Percentiles rank a stretch among this genome's conserved stretches.
phyloP scores from a whole-genome alignment of 768 basidiomycete genomes.

The Termitomyces bulborhizus region DNA sequence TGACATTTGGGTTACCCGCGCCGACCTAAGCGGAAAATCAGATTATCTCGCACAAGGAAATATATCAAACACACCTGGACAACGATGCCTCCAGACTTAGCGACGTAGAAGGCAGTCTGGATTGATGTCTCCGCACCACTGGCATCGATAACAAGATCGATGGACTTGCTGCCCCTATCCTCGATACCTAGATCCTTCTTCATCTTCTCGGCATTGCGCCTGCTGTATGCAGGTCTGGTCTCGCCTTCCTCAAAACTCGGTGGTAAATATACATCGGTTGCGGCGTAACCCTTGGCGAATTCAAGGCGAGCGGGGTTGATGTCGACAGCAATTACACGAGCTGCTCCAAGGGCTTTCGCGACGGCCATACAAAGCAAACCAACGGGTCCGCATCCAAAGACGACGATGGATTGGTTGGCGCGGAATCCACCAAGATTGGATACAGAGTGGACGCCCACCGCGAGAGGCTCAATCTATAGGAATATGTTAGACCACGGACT shows the following conservation, averaged over 20 bases:
- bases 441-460: constrained; percentile 89
- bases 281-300: constrained; percentile 83
- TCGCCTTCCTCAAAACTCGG: constrained; percentile 58
- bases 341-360: constrained; percentile 89
- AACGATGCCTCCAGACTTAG: constrained; percentile 68
- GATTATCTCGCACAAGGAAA: background rate
- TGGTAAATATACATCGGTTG: constrained; percentile 70
- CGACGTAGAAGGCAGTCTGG: constrained; percentile 75
- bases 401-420: constrained; percentile 67
- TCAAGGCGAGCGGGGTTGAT: constrained; percentile 70
- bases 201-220: constrained; percentile 64
- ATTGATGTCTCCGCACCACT: constrained; percentile 92
- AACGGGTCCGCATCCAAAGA: constrained; percentile 87
- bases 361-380: constrained; percentile 93
- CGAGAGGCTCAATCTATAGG: constrained; percentile 83
- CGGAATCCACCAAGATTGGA: constrained; percentile 67
- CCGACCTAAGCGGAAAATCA: constrained; percentile 52
- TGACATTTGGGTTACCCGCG: constrained; percentile 75
- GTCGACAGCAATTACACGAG: constrained; percentile 80
- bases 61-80: constrained; percentile 44
- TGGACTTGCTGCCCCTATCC: constrained; percentile 61
- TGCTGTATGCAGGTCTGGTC: constrained; percentile 61
- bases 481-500: background rate
- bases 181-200: constrained; percentile 57
- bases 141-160: constrained; percentile 89